Evolutionary conservation across 2,329 filamentous ascomycete genomes (phyloP).

Genomic region (Aureobasidium sp.): DNA sequence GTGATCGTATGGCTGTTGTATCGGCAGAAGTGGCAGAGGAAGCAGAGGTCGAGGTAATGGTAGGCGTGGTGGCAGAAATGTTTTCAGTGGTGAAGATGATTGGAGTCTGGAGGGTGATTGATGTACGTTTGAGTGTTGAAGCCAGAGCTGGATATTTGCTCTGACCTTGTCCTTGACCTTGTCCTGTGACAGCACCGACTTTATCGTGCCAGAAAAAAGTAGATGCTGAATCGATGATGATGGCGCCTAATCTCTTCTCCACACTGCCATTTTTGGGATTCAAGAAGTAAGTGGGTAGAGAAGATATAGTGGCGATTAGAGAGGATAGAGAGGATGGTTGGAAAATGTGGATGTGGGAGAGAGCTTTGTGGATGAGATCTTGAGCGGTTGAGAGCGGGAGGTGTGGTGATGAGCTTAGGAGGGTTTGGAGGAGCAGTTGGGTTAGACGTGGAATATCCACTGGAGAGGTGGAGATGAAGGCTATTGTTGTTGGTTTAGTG

Average conservation of each 20-base stretch:
- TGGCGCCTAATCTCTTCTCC: constrained; percentile 50
- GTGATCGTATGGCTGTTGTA: constrained; percentile 23
- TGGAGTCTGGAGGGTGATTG: constrained; percentile 28
- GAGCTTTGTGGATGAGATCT: constrained; percentile 39
- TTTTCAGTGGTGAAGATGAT: constrained; percentile 30
- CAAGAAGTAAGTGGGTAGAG: constrained; percentile 58
- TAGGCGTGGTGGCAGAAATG: constrained; percentile 21
- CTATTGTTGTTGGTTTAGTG: constrained; percentile 50
- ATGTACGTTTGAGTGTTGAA: constrained; percentile 25
- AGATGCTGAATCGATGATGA: constrained; percentile 62
- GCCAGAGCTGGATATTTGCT: constrained; percentile 24
- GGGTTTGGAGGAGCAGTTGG: constrained; percentile 33
- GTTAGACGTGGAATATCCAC: constrained; percentile 52
- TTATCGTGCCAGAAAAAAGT: constrained; percentile 63
- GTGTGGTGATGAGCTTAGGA: not conserved
- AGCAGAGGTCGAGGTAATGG: too few relatives aligned
- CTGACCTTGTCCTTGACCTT: not conserved
- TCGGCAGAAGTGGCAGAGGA: not conserved
- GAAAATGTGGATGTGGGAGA: constrained; percentile 67
- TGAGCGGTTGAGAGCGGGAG: not conserved
- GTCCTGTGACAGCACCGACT: constrained; percentile 39
- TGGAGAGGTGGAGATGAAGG: constrained; percentile 62
- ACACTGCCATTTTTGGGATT: constrained; percentile 49
- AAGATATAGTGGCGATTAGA: constrained; percentile 54
- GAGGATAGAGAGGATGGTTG: constrained; percentile 57